phyloP scores from a whole-genome alignment of 495 filamentous ascomycete species.

The Pyrenula aspistea region DNA sequence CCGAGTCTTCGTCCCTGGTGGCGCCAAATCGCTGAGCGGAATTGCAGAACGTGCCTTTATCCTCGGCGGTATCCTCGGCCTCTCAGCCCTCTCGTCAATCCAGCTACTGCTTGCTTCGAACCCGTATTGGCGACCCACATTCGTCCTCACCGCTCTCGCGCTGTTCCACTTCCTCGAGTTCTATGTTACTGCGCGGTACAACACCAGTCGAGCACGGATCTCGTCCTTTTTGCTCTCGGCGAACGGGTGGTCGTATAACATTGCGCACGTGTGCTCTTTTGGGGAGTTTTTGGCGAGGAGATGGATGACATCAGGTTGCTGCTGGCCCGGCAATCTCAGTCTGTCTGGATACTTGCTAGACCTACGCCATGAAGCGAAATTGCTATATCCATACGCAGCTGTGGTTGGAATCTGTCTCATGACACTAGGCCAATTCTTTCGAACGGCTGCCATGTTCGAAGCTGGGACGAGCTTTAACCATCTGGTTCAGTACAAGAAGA shows the following conservation, averaged over 20 bases:
- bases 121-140: slow-evolving; percentile 68
- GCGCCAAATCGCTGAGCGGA: slow-evolving; percentile 59
- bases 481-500: slow-evolving; percentile 55
- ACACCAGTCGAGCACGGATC: slow-evolving; percentile 57
- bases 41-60: slow-evolving; percentile 67
- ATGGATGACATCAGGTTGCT: slow-evolving; percentile 42
- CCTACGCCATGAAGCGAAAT: slow-evolving; percentile 8
- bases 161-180: slow-evolving; percentile 96
- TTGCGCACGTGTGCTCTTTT: slow-evolving; percentile 64
- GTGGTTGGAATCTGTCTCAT: slow-evolving; percentile 52
- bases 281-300: slow-evolving; percentile 31
- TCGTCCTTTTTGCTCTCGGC: slow-evolving; percentile 71
- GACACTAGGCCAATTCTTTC: slow-evolving; percentile 54
- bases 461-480: slow-evolving; percentile 92
- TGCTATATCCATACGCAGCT: slow-evolving; percentile 4
- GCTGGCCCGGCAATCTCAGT: slow-evolving; percentile 41
- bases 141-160: slow-evolving; percentile 65
- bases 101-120: slow-evolving; percentile 21
- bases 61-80: slow-evolving; percentile 37
- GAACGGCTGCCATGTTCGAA: slow-evolving; percentile 74
- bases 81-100: slow-evolving; percentile 28
- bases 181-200: slow-evolving; percentile 74
- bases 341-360: slow-evolving; percentile 10
- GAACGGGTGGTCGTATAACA: slow-evolving; percentile 76
- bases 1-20: slow-evolving; percentile 34